Conservation (phyloP, 352 stramenopile species). For the Globisporangium okanoganense region DNA sequence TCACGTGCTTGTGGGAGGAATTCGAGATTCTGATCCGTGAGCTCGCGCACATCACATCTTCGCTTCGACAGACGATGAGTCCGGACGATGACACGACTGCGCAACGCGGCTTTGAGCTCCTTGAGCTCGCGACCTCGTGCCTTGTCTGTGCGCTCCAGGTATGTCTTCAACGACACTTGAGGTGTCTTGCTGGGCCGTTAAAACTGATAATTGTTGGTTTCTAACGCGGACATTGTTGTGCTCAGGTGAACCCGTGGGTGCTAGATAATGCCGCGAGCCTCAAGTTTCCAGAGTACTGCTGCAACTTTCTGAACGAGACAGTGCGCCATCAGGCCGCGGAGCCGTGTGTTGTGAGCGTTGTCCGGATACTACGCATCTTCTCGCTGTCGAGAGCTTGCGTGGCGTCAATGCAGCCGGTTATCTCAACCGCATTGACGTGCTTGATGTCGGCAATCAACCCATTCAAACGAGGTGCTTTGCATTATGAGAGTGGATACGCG, state of each 20-base stretch:
- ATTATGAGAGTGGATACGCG: conserved; percentile 60
- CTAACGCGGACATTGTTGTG: neutral
- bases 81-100: conserved; percentile 61
- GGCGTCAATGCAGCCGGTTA: conserved; percentile 47
- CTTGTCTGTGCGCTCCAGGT: conserved; percentile 75
- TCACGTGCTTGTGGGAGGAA: conserved; percentile 72
- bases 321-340: conserved; percentile 61
- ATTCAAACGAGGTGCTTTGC: conserved; percentile 40
- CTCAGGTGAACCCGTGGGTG: conserved; percentile 61
- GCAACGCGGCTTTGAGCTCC: conserved; percentile 58
- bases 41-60: conserved; percentile 60
- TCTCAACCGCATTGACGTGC: conserved; percentile 51
- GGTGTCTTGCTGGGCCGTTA: neutral
- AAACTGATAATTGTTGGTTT: neutral
- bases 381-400: conserved; percentile 55
- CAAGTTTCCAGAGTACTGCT: conserved; percentile 66
- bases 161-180: neutral
- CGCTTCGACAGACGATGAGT: conserved; percentile 56
- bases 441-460: conserved; percentile 52
- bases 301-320: conserved; percentile 59
- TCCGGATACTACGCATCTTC: conserved; percentile 68
- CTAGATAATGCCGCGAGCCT: conserved; percentile 46
- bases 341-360: conserved; percentile 53
- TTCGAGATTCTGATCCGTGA: conserved; percentile 73
- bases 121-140: conserved; percentile 76